phyloP scores from a whole-genome alignment of 2,329 filamentous ascomycete genomes.

The Aspergillus aculeatus region DNA sequence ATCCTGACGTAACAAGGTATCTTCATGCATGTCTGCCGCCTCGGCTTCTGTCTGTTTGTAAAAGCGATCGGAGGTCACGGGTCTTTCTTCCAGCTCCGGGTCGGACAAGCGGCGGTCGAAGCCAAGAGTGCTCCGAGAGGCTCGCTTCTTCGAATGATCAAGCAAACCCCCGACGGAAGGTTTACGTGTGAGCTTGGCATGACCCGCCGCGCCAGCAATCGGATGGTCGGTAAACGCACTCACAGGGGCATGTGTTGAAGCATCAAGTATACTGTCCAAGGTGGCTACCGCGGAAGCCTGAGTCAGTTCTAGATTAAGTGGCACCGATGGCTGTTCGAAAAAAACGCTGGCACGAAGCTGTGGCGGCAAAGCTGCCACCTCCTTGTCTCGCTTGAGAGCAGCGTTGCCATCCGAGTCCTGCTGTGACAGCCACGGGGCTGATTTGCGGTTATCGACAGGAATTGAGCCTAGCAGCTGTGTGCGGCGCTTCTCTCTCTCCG shows the following conservation, averaged over 20 bases:
- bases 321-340: conserved; percentile 69
- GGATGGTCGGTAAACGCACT: conserved; percentile 88
- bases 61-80: conserved; percentile 11
- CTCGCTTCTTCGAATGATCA: conserved; percentile 31
- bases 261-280: conserved; percentile 87
- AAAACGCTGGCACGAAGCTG: conserved; percentile 88
- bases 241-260: conserved; percentile 82
- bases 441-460: conserved; percentile 54
- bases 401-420: conserved; percentile 20
- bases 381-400: conserved; percentile 23
- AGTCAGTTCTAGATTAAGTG: conserved; percentile 57
- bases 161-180: conserved; percentile 23
- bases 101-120: conserved; percentile 19
- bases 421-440: conserved; percentile 47
- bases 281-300: conserved; percentile 84
- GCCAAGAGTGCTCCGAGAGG: conserved; percentile 32
- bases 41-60: conserved; percentile 22
- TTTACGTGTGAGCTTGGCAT: conserved; percentile 41
- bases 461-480: conserved; percentile 70
- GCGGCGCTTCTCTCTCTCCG: conserved; percentile 66
- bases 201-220: conserved; percentile 71
- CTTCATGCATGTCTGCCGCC: conserved; percentile 22
- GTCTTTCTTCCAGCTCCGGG: conserved; percentile 15
- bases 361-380: conserved; percentile 64
- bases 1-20: conserved; percentile 17